These are phyloP conservation scores for Tylopilus sp. DNA, from an alignment of 768 basidiomycete genomes.

Conservation along the genomic window DNA sequence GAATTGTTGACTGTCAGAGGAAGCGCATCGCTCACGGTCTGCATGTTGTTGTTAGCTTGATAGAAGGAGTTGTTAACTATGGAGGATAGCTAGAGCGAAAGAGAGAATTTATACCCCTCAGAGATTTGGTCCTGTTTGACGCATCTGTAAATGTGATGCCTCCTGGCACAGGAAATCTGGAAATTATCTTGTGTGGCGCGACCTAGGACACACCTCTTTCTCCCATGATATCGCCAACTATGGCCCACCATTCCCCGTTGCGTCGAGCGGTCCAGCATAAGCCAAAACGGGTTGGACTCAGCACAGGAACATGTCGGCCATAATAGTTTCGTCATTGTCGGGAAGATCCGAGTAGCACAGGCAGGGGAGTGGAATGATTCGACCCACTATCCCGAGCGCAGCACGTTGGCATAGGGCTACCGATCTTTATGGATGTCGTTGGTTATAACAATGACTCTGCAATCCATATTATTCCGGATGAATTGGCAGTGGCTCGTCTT, in stretches of 20 bases:
- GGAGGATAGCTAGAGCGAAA: not conserved
- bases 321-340: not conserved
- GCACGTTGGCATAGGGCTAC: not conserved
- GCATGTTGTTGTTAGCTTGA: slow-evolving; percentile 13
- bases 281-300: not conserved
- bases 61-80: not conserved
- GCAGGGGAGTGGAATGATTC: too few relatives aligned
- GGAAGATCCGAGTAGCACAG: not conserved
- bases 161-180: not conserved
- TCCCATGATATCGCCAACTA: not conserved
- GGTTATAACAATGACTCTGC: too few relatives aligned
- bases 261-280: not conserved
- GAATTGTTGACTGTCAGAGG: not conserved
- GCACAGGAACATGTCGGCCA: not conserved
- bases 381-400: not conserved
- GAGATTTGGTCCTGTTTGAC: slow-evolving; percentile 6
- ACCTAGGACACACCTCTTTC: not conserved
- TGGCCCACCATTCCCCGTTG: not conserved
- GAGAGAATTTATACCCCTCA: slow-evolving; percentile 4
- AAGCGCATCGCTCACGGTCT: slow-evolving; percentile 13
- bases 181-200: not conserved
- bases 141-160: not conserved
- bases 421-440: not conserved
- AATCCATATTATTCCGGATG: too few relatives aligned
- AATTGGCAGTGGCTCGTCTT: not conserved